These are phyloP conservation scores for Xylaria arbuscula DNA, from an alignment of 2,329 filamentous ascomycete genomes.

Conservation along the genomic window DNA sequence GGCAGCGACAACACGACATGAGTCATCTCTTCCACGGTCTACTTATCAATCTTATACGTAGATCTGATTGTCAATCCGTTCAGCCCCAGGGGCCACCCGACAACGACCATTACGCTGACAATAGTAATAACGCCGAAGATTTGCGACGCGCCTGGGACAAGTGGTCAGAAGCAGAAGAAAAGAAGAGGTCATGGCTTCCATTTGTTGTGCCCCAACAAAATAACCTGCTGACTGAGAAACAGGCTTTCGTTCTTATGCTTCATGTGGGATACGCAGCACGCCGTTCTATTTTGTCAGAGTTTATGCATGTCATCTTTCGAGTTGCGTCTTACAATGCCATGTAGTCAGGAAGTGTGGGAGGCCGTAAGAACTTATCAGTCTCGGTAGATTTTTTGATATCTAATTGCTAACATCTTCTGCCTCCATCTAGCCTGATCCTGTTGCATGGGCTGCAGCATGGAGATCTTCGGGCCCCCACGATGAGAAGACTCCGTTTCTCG, in stretches of 20 bases:
- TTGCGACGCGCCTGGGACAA: slow-evolving; percentile 61
- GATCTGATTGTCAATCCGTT: slow-evolving; percentile 52
- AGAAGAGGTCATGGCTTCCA: slow-evolving; percentile 59
- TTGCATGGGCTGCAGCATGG: slow-evolving; percentile 58
- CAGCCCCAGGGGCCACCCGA: slow-evolving; percentile 42
- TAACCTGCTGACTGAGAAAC: slow-evolving; percentile 43
- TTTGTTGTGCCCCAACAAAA: not conserved
- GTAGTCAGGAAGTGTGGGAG: slow-evolving; percentile 67
- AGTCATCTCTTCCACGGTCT: slow-evolving; percentile 64
- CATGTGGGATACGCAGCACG: slow-evolving; percentile 74
- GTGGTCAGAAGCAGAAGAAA: slow-evolving; percentile 68
- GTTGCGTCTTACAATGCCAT: slow-evolving; percentile 66
- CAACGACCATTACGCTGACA: slow-evolving; percentile 1
- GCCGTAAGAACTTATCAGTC: slow-evolving; percentile 48
- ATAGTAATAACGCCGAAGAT: slow-evolving; percentile 51
- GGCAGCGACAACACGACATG: slow-evolving; percentile 72
- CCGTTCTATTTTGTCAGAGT: slow-evolving; percentile 72
- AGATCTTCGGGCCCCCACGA: slow-evolving; percentile 52
- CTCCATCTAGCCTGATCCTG: slow-evolving; percentile 54
- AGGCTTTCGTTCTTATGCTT: slow-evolving; percentile 67
- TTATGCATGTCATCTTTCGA: slow-evolving; percentile 75
- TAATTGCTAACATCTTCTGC: not conserved
- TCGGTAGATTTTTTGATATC: not conserved
- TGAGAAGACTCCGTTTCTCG: slow-evolving; percentile 56
- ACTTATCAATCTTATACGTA: slow-evolving; percentile 54